Conservation (phyloP, 192 early-diverging fungal species). For the Coemansia sp. region DNA sequence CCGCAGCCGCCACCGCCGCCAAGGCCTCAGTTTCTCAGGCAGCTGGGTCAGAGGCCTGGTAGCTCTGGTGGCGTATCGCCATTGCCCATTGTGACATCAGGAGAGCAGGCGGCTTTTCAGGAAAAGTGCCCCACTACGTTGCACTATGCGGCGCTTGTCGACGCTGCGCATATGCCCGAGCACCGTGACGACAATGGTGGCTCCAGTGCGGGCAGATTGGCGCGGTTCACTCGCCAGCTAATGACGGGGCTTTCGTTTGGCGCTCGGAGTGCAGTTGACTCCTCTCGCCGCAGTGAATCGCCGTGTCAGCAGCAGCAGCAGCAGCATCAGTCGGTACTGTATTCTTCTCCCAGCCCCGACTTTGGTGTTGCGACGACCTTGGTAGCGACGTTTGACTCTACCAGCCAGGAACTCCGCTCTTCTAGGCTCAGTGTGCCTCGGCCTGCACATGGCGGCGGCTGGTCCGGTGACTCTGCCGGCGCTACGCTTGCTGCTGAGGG, state of each 20-base stretch:
- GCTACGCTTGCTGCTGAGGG: background rate
- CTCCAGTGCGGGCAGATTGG: constrained; percentile 19
- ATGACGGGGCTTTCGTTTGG: constrained; percentile 16
- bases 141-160: constrained; percentile 16
- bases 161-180: constrained; percentile 17
- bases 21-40: constrained; percentile 17
- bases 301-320: constrained; percentile 1
- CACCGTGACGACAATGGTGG: background rate
- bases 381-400: background rate
- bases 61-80: background rate
- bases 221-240: constrained; percentile 30
- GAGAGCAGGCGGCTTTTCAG: background rate
- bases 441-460: background rate
- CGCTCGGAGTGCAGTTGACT: constrained; percentile 1
- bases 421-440: background rate
- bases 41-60: constrained; percentile 7
- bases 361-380: background rate
- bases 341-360: background rate
- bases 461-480: background rate
- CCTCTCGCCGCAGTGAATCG: background rate
- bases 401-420: background rate
- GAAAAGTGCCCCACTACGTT: background rate
- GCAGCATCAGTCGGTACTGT: background rate
- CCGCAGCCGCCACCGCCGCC: constrained; percentile 16
- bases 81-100: background rate